phyloP scores from a whole-genome alignment of 345 rosid genomes.

The Salix arbutifolia region DNA sequence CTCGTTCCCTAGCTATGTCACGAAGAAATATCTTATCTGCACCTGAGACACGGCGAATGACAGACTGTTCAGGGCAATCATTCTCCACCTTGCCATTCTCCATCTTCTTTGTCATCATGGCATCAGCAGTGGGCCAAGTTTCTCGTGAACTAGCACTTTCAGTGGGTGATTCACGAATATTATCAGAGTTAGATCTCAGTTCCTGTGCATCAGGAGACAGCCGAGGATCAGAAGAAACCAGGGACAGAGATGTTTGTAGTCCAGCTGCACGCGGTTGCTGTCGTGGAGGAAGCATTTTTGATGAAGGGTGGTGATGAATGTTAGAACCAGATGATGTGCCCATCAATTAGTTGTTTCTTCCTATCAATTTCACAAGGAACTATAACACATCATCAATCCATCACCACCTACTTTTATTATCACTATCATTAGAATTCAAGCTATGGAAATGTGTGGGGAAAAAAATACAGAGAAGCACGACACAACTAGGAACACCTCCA shows the following conservation, averaged over 20 bases:
- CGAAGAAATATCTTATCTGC: constrained; percentile 71
- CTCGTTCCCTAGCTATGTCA: constrained; percentile 85
- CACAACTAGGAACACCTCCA: too few species aligned
- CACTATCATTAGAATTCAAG: neutral
- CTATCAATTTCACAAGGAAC: neutral
- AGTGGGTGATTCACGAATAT: constrained; percentile 82
- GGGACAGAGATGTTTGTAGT: constrained; percentile 58
- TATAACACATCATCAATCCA: neutral
- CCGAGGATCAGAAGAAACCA: constrained; percentile 64
- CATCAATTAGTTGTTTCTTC: constrained; percentile 37
- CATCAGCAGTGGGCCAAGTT: constrained; percentile 84
- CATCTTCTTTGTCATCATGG: constrained; percentile 53
- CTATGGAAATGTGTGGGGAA: neutral
- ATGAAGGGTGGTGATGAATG: constrained; percentile 54
- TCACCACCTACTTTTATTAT: neutral
- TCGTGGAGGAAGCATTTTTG: constrained; percentile 83
- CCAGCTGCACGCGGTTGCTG: constrained; percentile 66
- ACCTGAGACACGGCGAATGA: constrained; percentile 55
- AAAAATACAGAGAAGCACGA: neutral
- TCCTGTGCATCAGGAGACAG: constrained; percentile 56
- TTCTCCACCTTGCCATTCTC: constrained; percentile 64
- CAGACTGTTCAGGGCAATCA: constrained; percentile 64
- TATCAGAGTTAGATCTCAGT: constrained; percentile 64
- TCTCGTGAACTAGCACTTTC: constrained; percentile 97
- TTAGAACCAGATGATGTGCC: constrained; percentile 91